These are phyloP conservation scores for Thalassiosira exigua DNA, from an alignment of 352 stramenopile genomes.

Conservation along the genomic window DNA sequence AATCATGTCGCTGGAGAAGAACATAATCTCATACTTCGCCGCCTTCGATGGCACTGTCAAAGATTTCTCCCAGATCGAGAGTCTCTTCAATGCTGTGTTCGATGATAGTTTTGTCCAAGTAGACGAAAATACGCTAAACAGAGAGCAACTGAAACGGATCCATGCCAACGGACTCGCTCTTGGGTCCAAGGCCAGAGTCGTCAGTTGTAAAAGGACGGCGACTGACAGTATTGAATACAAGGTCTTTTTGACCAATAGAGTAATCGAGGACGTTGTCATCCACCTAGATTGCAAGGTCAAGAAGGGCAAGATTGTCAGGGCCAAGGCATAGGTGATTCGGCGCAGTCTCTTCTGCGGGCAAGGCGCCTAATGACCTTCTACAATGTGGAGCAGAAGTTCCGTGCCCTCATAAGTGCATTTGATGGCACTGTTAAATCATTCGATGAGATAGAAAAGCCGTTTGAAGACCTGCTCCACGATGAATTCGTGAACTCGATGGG, in stretches of 20 bases:
- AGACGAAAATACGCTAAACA: neutral
- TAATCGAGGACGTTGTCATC: neutral
- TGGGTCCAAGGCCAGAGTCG: neutral
- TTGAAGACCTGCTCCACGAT: slow-evolving; percentile 1
- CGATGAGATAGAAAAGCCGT: slow-evolving; percentile 7
- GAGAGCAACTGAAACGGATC: neutral
- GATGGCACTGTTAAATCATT: slow-evolving; percentile 13
- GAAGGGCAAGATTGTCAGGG: neutral
- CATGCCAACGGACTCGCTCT: neutral
- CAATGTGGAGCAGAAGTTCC: slow-evolving; percentile 18
- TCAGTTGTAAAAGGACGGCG: neutral
- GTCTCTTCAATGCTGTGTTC: slow-evolving; percentile 9
- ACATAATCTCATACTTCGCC: slow-evolving; percentile 3
- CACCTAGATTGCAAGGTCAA: neutral
- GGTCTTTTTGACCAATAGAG: too few species aligned
- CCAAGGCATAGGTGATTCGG: neutral
- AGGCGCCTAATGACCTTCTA: neutral
- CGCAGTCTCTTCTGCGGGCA: neutral
- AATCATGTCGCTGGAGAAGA: neutral
- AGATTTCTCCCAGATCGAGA: slow-evolving; percentile 12
- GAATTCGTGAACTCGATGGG: slow-evolving; percentile 8
- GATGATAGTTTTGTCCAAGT: neutral
- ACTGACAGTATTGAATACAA: too few species aligned
- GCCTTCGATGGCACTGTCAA: slow-evolving; percentile 6
- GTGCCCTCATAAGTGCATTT: neutral